Conservation (phyloP, 208 protist species). For the Acanthamoeba polyphaga region DNA sequence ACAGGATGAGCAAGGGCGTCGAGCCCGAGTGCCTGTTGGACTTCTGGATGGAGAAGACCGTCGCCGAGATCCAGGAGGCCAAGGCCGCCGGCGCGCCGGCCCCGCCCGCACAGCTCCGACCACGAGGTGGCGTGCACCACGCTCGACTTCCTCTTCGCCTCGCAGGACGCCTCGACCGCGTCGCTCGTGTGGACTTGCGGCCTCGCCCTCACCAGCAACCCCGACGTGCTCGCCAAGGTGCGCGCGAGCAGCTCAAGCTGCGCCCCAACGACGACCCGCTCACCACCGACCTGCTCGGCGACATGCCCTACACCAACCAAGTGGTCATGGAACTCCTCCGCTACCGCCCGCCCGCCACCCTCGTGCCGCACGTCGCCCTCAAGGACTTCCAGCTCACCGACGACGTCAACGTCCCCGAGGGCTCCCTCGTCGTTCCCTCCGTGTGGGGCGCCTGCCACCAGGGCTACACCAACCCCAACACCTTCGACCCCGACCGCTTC, state of each 20-base stretch:
- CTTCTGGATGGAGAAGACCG: slow-evolving; percentile 93
- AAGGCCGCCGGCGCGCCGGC: slow-evolving; percentile 90
- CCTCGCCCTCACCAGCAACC: slow-evolving; percentile 93
- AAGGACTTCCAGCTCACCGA: slow-evolving; percentile 85
- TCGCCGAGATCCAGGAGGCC: slow-evolving; percentile 85
- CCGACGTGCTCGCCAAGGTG: slow-evolving; percentile 93
- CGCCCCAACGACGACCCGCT: slow-evolving; percentile 91
- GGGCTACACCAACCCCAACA: slow-evolving; percentile 93
- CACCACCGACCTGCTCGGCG: slow-evolving; percentile 92
- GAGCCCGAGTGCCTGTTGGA: slow-evolving; percentile 94
- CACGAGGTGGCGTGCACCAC: slow-evolving; percentile 94
- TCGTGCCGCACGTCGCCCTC: slow-evolving; percentile 87
- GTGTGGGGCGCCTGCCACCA: slow-evolving; percentile 93
- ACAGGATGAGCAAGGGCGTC: slow-evolving; percentile 84
- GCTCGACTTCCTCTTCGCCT: slow-evolving; percentile 96
- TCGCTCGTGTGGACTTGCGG: slow-evolving; percentile 93
- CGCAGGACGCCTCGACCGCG: slow-evolving; percentile 90
- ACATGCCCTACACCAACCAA: slow-evolving; percentile 94
- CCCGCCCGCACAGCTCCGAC: slow-evolving; percentile 90
- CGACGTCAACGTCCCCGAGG: slow-evolving; percentile 89
- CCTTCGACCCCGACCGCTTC: slow-evolving; percentile 96
- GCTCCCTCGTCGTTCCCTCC: slow-evolving; percentile 94
- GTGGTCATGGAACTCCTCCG: slow-evolving; percentile 88
- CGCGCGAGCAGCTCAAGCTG: slow-evolving; percentile 93
- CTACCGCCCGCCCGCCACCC: slow-evolving; percentile 86